Percentiles rank a stretch among this genome's conserved stretches.
phyloP scores from a whole-genome alignment of 345 rosid genomes.

The Sapria himalayana region DNA sequence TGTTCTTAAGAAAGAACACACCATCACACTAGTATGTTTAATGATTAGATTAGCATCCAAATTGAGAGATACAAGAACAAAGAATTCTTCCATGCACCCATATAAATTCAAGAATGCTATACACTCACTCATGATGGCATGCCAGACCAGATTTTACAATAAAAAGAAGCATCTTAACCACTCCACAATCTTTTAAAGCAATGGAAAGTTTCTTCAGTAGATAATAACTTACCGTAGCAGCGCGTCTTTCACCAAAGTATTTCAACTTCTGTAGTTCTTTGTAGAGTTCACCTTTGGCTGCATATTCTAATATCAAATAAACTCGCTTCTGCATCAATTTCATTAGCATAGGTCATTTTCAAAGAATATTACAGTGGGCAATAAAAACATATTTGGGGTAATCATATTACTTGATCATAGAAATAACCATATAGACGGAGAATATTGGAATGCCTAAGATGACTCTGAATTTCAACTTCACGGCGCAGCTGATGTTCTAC shows the following conservation, averaged over 20 bases:
- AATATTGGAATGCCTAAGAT: constrained; percentile 79
- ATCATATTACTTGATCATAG: constrained; percentile 95
- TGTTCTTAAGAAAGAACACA: too few relatives aligned
- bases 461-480: constrained; percentile 96
- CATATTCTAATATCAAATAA: constrained; percentile 66
- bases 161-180: too few relatives aligned
- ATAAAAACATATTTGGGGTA: not conserved
- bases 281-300: constrained; percentile 78
- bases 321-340: constrained; percentile 52
- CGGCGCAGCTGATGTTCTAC: constrained; percentile 92
- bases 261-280: constrained; percentile 80
- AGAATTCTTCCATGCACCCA: too few relatives aligned
- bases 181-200: too few relatives aligned
- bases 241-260: constrained; percentile 75
- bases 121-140: too few relatives aligned
- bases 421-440: constrained; percentile 85
- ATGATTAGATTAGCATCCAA: too few relatives aligned
- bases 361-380: constrained; percentile 3
- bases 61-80: too few relatives aligned
- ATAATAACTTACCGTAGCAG: constrained; percentile 57
- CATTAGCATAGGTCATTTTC: not conserved
- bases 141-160: too few relatives aligned
- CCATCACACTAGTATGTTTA: too few relatives aligned
- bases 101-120: too few relatives aligned
- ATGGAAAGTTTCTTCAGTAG: too few relatives aligned